phyloP scores from a whole-genome alignment of 2,329 filamentous ascomycete genomes.

The Cladosporium sp. region DNA sequence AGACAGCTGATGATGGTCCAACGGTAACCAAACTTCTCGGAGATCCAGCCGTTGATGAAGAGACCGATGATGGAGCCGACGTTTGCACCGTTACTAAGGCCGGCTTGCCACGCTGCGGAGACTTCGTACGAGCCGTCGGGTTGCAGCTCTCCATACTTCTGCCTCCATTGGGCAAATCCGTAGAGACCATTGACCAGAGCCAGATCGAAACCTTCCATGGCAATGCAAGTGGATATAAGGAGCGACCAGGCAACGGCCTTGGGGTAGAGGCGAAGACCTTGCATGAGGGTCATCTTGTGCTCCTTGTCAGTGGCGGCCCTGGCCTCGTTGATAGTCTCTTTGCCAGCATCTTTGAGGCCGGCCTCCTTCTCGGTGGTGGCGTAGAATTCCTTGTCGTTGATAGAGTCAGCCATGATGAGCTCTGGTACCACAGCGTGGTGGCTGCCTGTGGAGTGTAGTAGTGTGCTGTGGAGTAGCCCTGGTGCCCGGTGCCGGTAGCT shows the following conservation, averaged over 20 bases:
- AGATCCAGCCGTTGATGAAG: slow-evolving; percentile 43
- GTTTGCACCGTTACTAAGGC: slow-evolving; percentile 42
- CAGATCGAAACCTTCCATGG: slow-evolving; percentile 87
- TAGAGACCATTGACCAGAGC: slow-evolving; percentile 77
- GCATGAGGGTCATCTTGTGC: slow-evolving; percentile 51
- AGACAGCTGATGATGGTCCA: slow-evolving; percentile 42
- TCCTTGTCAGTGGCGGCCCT: slow-evolving; percentile 43
- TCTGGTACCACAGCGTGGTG: neutral
- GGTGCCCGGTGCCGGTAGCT: neutral
- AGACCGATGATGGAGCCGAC: slow-evolving; percentile 38
- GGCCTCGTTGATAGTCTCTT: slow-evolving; percentile 21
- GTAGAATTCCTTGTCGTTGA: neutral
- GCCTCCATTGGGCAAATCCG: slow-evolving; percentile 42
- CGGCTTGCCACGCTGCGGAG: slow-evolving; percentile 42
- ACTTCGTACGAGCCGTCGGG: slow-evolving; percentile 38
- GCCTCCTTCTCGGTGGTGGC: neutral
- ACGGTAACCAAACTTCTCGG: slow-evolving; percentile 40
- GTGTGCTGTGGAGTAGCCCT: too few relatives aligned
- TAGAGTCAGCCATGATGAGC: neutral
- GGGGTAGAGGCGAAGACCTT: slow-evolving; percentile 76
- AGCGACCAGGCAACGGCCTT: slow-evolving; percentile 81
- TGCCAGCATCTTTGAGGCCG: neutral
- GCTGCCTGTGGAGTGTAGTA: neutral
- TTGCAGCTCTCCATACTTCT: slow-evolving; percentile 37
- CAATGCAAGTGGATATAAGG: slow-evolving; percentile 79